These are phyloP conservation scores for Solanum dulcamara DNA, from an alignment of 257 asterid genomes.

Conservation along the genomic window DNA sequence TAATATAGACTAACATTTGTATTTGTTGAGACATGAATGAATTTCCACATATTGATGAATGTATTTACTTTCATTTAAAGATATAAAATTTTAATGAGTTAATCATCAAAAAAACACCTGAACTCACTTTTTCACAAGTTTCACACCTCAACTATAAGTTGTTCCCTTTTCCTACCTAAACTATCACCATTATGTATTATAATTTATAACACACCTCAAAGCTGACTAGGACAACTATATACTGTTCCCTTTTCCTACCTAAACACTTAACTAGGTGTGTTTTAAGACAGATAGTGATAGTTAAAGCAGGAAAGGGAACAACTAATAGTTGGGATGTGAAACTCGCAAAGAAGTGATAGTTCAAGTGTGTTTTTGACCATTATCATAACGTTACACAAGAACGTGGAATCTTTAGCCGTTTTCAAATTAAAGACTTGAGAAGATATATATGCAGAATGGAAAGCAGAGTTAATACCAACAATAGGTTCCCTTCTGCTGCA, in stretches of 20 bases:
- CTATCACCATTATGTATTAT: no score
- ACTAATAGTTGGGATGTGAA: background rate
- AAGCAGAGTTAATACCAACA: constrained; percentile 31
- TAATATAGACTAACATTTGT: background rate
- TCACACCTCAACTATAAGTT: no score
- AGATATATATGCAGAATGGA: background rate
- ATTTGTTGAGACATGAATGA: background rate
- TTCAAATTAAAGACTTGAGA: background rate
- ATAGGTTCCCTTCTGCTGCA: constrained; percentile 95
- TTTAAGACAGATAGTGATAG: background rate
- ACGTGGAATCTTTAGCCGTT: background rate
- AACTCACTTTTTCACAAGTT: no score
- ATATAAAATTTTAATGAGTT: background rate
- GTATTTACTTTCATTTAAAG: background rate
- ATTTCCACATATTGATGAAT: background rate
- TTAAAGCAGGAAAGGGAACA: background rate
- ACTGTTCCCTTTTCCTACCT: background rate
- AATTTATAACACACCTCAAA: background rate
- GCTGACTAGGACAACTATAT: background rate
- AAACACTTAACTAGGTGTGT: background rate
- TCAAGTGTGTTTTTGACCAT: background rate
- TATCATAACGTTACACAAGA: background rate
- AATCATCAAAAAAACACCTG: no score
- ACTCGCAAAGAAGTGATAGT: background rate
- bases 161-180: no score